Evolutionary conservation across 371 early-diverging fungal genomes (phyloP), one percentile per base, ranked within the genome.

Genomic region (Mortierella sp.): DNA sequence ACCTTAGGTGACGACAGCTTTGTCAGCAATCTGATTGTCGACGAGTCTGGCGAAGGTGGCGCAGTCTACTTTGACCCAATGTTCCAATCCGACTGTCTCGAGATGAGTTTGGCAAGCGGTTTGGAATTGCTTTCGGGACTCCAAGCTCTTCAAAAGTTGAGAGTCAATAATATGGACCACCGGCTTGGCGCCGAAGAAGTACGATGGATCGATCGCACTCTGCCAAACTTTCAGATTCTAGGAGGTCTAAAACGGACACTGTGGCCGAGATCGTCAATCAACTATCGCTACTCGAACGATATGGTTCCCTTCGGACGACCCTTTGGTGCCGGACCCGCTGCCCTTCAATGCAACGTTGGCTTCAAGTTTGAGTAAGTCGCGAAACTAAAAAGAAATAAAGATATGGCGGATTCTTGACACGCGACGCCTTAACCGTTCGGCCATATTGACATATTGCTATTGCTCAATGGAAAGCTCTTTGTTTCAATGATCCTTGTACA

Each of bases 141-240:
- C 0, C 34, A 65, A 3, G 42, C 68, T 8, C 68, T 65, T 9
- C 34, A 65, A 24, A 38, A 65, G 24, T 10, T 65, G 24, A 65
- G 38, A 3, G 68, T 65, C 10, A 65, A 65, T 42, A 65, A 65
- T 24, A 65, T 65, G 68, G 68, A 65, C 10, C 68, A 65, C 42
- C 68, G 68, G 0, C 19, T 65, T 0, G 68, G 42, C 9, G 38
- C 10, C 2, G 34, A 24, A 3, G 68, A 65, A 24, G 38, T 65
- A 10, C 7, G 24, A 9, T 65, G 68, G 68, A 65, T 65, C 24
- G 68, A 65, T 38, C 19, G 24, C 38, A 63, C 63, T 4, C 13
- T 63, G 14, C 63, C 63, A 0, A 63, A 63, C 31, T 8, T 63
- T 6, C 63, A 63, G 63, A 63, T 63, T 19, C 19, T 63, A 19